Evolutionary conservation across 306 rosid genomes (phyloP).

Genomic region (Prunus mira): DNA sequence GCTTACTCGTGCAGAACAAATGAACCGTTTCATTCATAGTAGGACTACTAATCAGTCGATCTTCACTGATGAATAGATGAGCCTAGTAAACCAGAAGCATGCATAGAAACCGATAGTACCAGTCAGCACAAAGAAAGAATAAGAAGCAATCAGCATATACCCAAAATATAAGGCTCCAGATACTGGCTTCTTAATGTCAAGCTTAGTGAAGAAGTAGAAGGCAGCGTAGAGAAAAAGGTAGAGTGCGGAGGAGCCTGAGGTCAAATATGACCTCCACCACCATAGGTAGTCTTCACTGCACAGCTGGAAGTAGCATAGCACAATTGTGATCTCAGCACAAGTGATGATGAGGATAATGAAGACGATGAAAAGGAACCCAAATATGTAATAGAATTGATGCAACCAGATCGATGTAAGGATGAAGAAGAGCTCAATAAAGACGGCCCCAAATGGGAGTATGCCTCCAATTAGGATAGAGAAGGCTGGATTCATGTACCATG

Average conservation of each 20-base stretch:
- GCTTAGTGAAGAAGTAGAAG: conserved; percentile 91
- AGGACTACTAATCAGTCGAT: conserved; percentile 45
- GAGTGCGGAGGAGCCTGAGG: conserved; percentile 90
- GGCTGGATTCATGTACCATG: conserved; percentile 79
- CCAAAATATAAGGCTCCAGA: conserved; percentile 86
- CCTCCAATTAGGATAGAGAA: conserved; percentile 79
- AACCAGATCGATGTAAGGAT: conserved; percentile 94
- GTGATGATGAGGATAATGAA: conserved; percentile 81
- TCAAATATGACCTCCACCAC: conserved; percentile 97
- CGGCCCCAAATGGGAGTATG: conserved; percentile 88
- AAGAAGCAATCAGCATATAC: conserved; percentile 81
- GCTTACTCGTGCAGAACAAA: conserved; percentile 17
- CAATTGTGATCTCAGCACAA: conserved; percentile 89
- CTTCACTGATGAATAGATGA: conserved; percentile 88
- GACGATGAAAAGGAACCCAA: conserved; percentile 84
- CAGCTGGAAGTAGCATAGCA: conserved; percentile 98
- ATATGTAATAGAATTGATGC: conserved; percentile 84
- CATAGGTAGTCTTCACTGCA: conserved; percentile 89
- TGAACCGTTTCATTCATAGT: conserved; percentile 14
- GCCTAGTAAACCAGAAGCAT: conserved; percentile 81
- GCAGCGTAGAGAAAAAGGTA: conserved; percentile 83
- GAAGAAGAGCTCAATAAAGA: conserved; percentile 93
- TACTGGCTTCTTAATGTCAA: conserved; percentile 81
- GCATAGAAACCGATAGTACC: conserved; percentile 93
- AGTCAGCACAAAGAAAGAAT: conserved; percentile 74